These are phyloP conservation scores for Tagetes erecta DNA, from an alignment of 129 eudicot genomes.

Conservation along the genomic window DNA sequence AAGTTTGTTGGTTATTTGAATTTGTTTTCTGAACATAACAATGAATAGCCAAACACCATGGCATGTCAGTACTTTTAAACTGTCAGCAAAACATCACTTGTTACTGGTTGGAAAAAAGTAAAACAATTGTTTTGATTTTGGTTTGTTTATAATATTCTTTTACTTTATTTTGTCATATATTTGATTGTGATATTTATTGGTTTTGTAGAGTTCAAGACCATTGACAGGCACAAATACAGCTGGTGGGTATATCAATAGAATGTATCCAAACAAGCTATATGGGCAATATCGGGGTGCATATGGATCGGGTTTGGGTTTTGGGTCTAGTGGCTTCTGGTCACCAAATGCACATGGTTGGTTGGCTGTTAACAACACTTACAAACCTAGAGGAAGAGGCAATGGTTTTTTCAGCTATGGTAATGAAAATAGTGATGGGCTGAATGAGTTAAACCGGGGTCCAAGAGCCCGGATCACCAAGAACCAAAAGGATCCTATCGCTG, in stretches of 20 bases:
- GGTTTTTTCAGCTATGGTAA: slow-evolving; percentile 45
- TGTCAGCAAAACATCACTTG: too few relatives aligned
- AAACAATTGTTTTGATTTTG: neutral
- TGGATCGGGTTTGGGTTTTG: slow-evolving; percentile 59
- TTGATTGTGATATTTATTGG: slow-evolving; percentile 22
- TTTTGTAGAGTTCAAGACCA: slow-evolving; percentile 52
- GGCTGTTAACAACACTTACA: slow-evolving; percentile 57
- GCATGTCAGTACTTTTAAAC: too few relatives aligned
- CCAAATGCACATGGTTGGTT: slow-evolving; percentile 59
- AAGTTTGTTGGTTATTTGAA: too few relatives aligned
- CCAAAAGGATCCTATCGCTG: slow-evolving; percentile 34
- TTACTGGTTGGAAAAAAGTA: too few relatives aligned
- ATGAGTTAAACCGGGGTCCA: slow-evolving; percentile 81
- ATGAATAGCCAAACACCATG: too few relatives aligned
- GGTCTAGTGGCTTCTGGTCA: slow-evolving; percentile 50
- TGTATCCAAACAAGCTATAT: slow-evolving; percentile 54
- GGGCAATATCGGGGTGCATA: slow-evolving; percentile 49
- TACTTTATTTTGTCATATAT: neutral
- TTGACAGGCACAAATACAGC: slow-evolving; percentile 45
- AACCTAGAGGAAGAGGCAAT: slow-evolving; percentile 64
- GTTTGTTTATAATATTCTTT: neutral
- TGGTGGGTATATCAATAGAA: slow-evolving; percentile 54
- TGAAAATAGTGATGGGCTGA: slow-evolving; percentile 71
- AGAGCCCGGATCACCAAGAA: slow-evolving; percentile 54
- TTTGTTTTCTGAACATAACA: too few relatives aligned